Base-by-base conservation (phyloP, 331 rosid genomes). In the Arachis monticola region DNA sequence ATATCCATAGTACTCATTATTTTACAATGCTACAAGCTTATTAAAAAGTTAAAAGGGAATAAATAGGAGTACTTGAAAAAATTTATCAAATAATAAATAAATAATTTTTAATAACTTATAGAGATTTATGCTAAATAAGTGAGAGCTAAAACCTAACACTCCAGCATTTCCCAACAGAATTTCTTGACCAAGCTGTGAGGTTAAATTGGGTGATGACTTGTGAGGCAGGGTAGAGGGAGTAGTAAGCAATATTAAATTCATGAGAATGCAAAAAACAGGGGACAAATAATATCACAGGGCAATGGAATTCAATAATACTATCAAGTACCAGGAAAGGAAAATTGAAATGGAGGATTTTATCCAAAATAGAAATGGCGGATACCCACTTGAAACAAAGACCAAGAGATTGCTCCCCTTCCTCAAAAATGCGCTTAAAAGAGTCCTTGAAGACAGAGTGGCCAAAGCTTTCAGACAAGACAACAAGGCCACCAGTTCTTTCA, bases 371-470 rank as follows among this genome's bases (percentile, higher is more conserved):
- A 69, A 81, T 7, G 45, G n/a, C 32, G 53, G 76, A 76, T 60
- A 86, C 93, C 84, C 87, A 95, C 99, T 92, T 95, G 78, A 90
- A 95, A 82, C 93, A 95, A 80, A 95, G 97, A 80, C 97, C 97
- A 67, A 95, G 97, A 74, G 99, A 88, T 70, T 90, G 96, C 72
- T 95, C 97, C 84, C 99, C 99, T 64, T 85, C 91, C 83, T 92
- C 99, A 76, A 95, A 95, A 65, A 95, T 91, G 46, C 90, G 97
- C 85, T 87, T 92, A 82, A 95, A 95, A 79, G 99, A 95, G 80
- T 95, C 92, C 76, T 95, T 95, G 85, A 95, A 95, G 78, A 95
- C 97, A 11, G 97, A 92, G 85, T 95, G 99, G 52, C 99, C 99
- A 84, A 95, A 95, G 77, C 99, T 95, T 87, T 95, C 99, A 52